Percentiles rank a stretch among this genome's conserved stretches.
Evolutionary conservation across 345 rosid species (phyloP).

Genomic region (Lepidium africanum): DNA sequence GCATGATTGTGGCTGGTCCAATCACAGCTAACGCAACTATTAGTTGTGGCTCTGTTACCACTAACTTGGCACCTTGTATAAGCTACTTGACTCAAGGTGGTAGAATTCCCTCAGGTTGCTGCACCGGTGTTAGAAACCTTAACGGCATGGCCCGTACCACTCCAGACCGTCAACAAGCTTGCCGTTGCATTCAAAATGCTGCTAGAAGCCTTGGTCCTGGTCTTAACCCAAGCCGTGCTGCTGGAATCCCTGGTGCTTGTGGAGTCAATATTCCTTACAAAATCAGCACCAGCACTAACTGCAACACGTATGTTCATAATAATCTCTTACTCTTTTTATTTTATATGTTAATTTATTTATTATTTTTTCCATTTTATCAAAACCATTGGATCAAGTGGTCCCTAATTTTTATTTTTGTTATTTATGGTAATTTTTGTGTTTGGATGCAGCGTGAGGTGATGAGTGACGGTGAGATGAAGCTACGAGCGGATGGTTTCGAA

Average conservation of each 20-base stretch:
- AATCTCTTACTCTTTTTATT: neutral
- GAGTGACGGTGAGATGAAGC: constrained; percentile 5
- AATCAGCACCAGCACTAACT: constrained; percentile 27
- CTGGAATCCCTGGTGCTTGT: constrained; percentile 15
- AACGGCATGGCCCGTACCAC: constrained; percentile 12
- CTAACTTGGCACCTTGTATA: constrained; percentile 12
- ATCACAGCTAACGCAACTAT: constrained; percentile 24
- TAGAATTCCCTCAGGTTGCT: neutral
- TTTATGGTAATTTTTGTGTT: too few species aligned
- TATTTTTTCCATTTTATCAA: too few species aligned
- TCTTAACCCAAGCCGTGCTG: constrained; percentile 11
- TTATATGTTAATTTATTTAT: too few species aligned
- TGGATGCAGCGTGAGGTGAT: constrained; percentile 21
- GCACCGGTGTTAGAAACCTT: constrained; percentile 19
- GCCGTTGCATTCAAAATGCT: constrained; percentile 20
- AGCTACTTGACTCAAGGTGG: constrained; percentile 14
- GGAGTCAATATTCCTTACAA: constrained; percentile 16
- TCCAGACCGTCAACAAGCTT: constrained; percentile 25
- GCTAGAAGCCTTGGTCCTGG: neutral
- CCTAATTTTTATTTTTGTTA: too few species aligned
- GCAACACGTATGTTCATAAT: constrained; percentile 17
- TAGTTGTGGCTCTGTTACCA: constrained; percentile 29
- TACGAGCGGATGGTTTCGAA: constrained; percentile 10
- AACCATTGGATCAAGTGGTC: too few species aligned
- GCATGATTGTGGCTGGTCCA: constrained; percentile 23